phyloP scores from a whole-genome alignment of 2,329 filamentous ascomycete genomes.

The Microsporum audouinii region DNA sequence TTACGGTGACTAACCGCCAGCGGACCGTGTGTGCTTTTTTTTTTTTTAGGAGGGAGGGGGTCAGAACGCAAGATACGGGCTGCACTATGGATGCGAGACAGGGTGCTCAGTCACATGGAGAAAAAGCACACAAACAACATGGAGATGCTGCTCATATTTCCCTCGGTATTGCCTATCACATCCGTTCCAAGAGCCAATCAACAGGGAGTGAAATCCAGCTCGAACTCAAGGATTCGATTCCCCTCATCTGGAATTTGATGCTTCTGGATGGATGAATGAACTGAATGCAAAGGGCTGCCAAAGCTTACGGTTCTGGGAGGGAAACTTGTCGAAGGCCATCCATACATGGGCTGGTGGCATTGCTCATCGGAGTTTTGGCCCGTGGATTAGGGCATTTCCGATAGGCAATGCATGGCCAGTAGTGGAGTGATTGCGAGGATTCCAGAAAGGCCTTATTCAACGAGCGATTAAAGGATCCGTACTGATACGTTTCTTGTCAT shows the following conservation, averaged over 20 bases:
- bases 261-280: not conserved
- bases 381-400: not conserved
- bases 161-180: not conserved
- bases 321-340: not conserved
- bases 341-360: not conserved
- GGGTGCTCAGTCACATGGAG: constrained; percentile 1
- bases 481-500: not conserved
- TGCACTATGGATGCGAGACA: constrained; percentile 2
- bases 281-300: not conserved
- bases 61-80: constrained; percentile 1
- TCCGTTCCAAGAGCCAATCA: not conserved
- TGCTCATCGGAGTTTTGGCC: not conserved
- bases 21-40: not conserved
- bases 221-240: not conserved
- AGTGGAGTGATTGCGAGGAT: not conserved
- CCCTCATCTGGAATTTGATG: not conserved
- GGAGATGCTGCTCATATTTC: not conserved
- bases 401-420: not conserved
- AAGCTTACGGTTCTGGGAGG: not conserved
- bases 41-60: not conserved
- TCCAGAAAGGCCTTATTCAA: not conserved
- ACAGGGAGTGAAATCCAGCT: not conserved
- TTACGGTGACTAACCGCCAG: not conserved
- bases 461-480: constrained; percentile 1
- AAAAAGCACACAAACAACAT: not conserved